A percentile compares a stretch with the other conserved stretches of the same genome.
phyloP scores from a whole-genome alignment of 805 yeast genomes.

The Grigorovia humatica region DNA sequence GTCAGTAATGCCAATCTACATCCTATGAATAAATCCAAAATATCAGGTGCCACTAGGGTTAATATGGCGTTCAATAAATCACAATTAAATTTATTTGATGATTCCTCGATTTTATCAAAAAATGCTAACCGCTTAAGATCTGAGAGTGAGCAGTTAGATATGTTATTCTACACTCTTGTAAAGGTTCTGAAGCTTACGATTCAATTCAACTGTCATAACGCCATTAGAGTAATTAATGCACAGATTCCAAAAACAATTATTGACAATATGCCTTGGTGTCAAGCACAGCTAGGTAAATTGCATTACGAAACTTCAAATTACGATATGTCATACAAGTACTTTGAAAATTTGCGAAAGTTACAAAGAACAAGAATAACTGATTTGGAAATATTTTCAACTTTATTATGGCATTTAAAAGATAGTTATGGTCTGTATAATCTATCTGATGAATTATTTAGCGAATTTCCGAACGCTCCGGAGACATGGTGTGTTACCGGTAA shows the following conservation, averaged over 20 bases:
- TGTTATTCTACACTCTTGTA: conserved; percentile 13
- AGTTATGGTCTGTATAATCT: conserved; percentile 70
- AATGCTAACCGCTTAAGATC: neutral
- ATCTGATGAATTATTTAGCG: conserved; percentile 68
- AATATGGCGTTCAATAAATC: neutral
- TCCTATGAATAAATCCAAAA: neutral
- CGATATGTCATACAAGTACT: conserved; percentile 58
- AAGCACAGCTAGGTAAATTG: conserved; percentile 65
- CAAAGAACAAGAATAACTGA: conserved; percentile 77
- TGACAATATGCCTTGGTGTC: conserved; percentile 73
- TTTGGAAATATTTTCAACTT: conserved; percentile 85
- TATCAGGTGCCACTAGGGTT: neutral
- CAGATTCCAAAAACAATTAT: conserved; percentile 48
- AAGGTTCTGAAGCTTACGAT: conserved; percentile 14
- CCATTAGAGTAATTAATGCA: conserved; percentile 52
- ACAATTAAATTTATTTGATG: neutral
- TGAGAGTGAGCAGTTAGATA: neutral
- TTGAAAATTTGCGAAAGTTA: conserved; percentile 47
- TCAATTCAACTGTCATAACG: conserved; percentile 68
- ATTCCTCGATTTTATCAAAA: neutral
- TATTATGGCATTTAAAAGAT: conserved; percentile 85
- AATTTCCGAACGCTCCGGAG: conserved; percentile 57
- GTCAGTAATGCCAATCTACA: neutral
- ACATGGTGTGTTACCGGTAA: conserved; percentile 93
- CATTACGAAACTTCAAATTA: conserved; percentile 85